Conservation (phyloP, 1,284 basidiomycete species). For the Paramarasmius palmivorus region DNA sequence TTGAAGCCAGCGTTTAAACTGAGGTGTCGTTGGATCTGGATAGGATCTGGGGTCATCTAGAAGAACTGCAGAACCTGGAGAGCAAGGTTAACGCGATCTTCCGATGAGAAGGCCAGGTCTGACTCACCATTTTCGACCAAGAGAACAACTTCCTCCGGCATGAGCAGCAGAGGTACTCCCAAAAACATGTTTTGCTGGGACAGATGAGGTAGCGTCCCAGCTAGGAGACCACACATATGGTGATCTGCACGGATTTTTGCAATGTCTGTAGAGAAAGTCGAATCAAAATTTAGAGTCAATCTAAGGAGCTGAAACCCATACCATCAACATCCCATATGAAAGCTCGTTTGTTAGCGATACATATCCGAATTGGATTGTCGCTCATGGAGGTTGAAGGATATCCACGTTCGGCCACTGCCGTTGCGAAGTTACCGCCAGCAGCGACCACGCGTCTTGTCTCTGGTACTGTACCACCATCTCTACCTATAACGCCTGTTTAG, state of each 20-base stretch:
- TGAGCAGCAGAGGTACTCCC: slow-evolving; percentile 84
- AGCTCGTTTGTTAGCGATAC: slow-evolving; percentile 69
- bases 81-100: slow-evolving; percentile 12
- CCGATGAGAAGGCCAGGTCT: slow-evolving; percentile 13
- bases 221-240: slow-evolving; percentile 82
- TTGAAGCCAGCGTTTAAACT: slow-evolving; percentile 58
- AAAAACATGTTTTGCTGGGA: slow-evolving; percentile 97
- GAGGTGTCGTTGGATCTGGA: slow-evolving; percentile 48
- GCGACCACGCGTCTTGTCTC: not conserved
- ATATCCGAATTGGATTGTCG: slow-evolving; percentile 38
- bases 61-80: slow-evolving; percentile 72
- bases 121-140: slow-evolving; percentile 77
- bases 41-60: slow-evolving; percentile 75
- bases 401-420: not conserved
- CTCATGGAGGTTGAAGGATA: slow-evolving; percentile 4
- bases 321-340: slow-evolving; percentile 82
- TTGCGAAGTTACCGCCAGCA: too few relatives aligned
- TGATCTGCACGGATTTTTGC: slow-evolving; percentile 76
- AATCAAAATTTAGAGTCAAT: slow-evolving; percentile 7
- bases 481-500: slow-evolving; percentile 21
- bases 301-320: slow-evolving; percentile 28
- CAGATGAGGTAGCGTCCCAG: slow-evolving; percentile 91
- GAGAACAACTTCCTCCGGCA: slow-evolving; percentile 91
- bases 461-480: slow-evolving; percentile 7
- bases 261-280: slow-evolving; percentile 61